Evolutionary conservation across 2,329 filamentous ascomycete genomes (phyloP).

Genomic region (Hypoxylon sp.): DNA sequence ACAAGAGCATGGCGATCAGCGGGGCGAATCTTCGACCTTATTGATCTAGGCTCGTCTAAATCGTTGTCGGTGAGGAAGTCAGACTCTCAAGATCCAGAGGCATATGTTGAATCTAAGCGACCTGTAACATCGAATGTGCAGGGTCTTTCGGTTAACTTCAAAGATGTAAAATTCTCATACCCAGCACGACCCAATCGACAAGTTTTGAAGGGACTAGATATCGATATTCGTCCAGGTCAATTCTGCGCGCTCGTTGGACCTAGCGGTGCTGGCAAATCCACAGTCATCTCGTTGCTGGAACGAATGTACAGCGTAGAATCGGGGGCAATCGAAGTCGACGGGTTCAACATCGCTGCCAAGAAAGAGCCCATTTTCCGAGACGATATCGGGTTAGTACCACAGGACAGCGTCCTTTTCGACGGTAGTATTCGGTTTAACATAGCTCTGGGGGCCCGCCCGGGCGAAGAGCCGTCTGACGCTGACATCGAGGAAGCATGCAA

Average conservation of each 20-base stretch:
- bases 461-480: conserved; percentile 61
- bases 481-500: conserved; percentile 74
- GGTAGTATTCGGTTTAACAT: conserved; percentile 66
- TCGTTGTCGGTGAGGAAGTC: conserved; percentile 26
- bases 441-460: conserved; percentile 62
- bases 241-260: conserved; percentile 57
- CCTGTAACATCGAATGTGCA: conserved; percentile 23
- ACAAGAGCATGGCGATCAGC: conserved; percentile 70
- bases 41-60: conserved; percentile 53
- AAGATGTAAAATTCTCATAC: conserved; percentile 67
- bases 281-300: conserved; percentile 58
- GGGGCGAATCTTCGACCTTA: conserved; percentile 62
- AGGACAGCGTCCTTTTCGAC: conserved; percentile 66
- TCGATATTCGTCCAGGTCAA: conserved; percentile 50
- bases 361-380: conserved; percentile 58
- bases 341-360: conserved; percentile 54
- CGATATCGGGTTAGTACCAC: conserved; percentile 64
- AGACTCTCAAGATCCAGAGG: conserved; percentile 40
- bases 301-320: conserved; percentile 62
- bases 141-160: conserved; percentile 58
- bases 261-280: conserved; percentile 58
- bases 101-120: conserved; percentile 39
- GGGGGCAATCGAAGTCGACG: conserved; percentile 62
- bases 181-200: conserved; percentile 63
- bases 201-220: conserved; percentile 54